phyloP scores from a whole-genome alignment of 2,329 filamentous ascomycete genomes.

The Magnaporthiopsis poae region DNA sequence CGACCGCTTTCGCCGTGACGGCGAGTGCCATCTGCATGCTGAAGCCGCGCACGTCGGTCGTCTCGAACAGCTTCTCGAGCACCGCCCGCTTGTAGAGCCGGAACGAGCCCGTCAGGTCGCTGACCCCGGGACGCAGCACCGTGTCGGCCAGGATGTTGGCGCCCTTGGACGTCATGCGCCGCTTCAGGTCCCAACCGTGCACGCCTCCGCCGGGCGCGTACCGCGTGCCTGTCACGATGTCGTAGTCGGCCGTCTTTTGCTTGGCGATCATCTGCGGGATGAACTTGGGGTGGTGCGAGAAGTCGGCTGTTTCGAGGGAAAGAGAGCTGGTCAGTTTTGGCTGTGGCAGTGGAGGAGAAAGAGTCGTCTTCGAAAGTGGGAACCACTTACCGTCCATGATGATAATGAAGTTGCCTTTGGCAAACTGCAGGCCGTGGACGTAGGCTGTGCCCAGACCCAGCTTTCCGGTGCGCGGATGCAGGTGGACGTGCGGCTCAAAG shows the following conservation, averaged over 20 bases:
- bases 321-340: not conserved
- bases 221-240: constrained; percentile 92
- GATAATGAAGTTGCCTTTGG: constrained; percentile 87
- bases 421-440: constrained; percentile 85
- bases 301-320: constrained; percentile 50
- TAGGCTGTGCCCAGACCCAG: constrained; percentile 95
- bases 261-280: constrained; percentile 84
- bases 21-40: constrained; percentile 99
- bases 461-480: constrained; percentile 86
- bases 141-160: constrained; percentile 96
- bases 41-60: constrained; percentile 92
- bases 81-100: constrained; percentile 86
- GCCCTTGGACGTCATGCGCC: constrained; percentile 72
- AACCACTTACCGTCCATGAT: constrained; percentile 72
- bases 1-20: constrained; percentile 92
- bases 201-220: constrained; percentile 86
- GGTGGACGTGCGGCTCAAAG: constrained; percentile 69
- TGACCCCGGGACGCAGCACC: constrained; percentile 82
- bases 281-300: constrained; percentile 98
- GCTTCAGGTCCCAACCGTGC: constrained; percentile 91
- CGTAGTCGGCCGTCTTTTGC: constrained; percentile 69
- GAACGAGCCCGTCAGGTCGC: constrained; percentile 90
- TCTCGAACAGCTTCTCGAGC: constrained; percentile 78
- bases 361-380: not conserved
- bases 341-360: not conserved